Evolutionary conservation across 306 rosid genomes (phyloP).

Genomic region (Quillaja saponaria): DNA sequence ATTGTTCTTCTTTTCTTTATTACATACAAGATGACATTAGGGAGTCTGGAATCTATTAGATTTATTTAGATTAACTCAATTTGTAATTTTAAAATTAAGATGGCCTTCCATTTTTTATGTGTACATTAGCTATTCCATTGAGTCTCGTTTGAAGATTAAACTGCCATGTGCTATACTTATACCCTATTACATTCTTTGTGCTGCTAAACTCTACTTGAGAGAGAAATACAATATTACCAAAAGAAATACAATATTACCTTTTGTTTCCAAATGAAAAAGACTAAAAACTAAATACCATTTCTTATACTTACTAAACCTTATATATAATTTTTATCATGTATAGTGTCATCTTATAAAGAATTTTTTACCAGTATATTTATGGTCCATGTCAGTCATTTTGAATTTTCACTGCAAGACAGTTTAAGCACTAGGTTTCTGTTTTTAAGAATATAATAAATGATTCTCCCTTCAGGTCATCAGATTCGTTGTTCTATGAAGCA

Average conservation of each 20-base stretch:
- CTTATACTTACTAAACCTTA: too few relatives aligned
- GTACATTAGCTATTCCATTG: not conserved
- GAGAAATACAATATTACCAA: not conserved
- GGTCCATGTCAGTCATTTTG: not conserved
- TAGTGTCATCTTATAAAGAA: not conserved
- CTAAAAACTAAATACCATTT: too few relatives aligned
- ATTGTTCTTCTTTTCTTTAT: not conserved
- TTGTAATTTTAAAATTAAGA: not conserved
- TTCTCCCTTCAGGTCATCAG: constrained; percentile 58
- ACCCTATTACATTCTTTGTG: too few relatives aligned
- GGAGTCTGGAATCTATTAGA: not conserved
- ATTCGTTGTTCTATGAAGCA: constrained; percentile 64
- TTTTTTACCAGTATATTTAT: too few relatives aligned
- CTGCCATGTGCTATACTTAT: too few relatives aligned
- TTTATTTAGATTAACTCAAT: constrained; percentile 2
- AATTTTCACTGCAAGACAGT: constrained; percentile 7
- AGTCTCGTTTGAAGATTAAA: too few relatives aligned
- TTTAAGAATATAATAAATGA: too few relatives aligned
- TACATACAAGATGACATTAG: not conserved
- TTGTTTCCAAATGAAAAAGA: too few relatives aligned
- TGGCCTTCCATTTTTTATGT: not conserved
- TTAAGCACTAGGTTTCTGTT: too few relatives aligned
- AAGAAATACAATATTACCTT: too few relatives aligned
- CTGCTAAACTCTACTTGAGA: constrained; percentile 1
- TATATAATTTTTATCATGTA: not conserved